Percentiles rank a stretch among this genome's conserved stretches.
Conservation (phyloP, 495 filamentous ascomycete species). For the Penicillium lagena region DNA sequence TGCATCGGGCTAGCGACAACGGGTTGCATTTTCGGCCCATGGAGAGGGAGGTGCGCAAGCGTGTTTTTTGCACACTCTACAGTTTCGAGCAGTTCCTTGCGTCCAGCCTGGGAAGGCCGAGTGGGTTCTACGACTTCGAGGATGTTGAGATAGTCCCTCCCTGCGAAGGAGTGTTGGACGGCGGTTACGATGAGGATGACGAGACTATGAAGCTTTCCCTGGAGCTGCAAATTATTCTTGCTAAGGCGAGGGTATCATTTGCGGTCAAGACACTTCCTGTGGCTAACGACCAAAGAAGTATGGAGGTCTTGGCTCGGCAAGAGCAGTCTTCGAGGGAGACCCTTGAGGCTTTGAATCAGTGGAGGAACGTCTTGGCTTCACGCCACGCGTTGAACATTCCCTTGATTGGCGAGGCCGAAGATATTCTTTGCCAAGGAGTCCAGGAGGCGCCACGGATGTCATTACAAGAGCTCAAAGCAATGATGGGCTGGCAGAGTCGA, state of each 20-base stretch:
- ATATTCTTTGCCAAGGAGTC: neutral
- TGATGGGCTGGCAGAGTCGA: slow-evolving; percentile 3
- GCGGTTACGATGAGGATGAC: neutral
- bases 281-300: neutral
- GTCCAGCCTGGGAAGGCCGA: slow-evolving; percentile 39
- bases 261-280: slow-evolving; percentile 1
- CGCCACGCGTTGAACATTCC: neutral
- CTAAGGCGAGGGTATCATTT: slow-evolving; percentile 1
- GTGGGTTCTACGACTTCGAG: slow-evolving; percentile 36
- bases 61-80: slow-evolving; percentile 45
- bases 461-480: neutral
- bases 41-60: slow-evolving; percentile 33
- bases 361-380: no score
- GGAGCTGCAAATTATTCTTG: slow-evolving; percentile 1
- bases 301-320: neutral
- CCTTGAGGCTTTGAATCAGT: no score
- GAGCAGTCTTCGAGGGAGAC: neutral
- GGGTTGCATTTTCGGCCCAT: slow-evolving; percentile 26
- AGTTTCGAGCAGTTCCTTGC: slow-evolving; percentile 38
- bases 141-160: slow-evolving; percentile 6
- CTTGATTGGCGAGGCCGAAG: neutral
- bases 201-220: slow-evolving; percentile 1
- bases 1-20: slow-evolving; percentile 35
- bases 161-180: neutral
- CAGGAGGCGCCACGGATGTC: neutral